Percentiles rank a stretch among this genome's conserved stretches.
phyloP scores from a whole-genome alignment of 331 rosid species.

The Arachis monticola region DNA sequence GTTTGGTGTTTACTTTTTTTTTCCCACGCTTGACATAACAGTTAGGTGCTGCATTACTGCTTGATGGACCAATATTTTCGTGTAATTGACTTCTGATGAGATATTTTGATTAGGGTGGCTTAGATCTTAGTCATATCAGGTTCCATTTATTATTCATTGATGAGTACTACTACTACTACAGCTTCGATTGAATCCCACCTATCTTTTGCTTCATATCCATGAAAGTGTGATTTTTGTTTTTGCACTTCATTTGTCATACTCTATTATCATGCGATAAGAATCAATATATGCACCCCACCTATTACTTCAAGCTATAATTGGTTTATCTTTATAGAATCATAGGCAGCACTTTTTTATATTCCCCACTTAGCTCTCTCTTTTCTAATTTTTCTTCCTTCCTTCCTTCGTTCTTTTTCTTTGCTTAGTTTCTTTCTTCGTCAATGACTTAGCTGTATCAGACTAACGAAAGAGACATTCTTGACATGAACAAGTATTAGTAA shows the following conservation, averaged over 20 bases:
- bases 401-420: not conserved
- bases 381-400: not conserved
- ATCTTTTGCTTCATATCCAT: not conserved
- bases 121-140: constrained; percentile 20
- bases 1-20: too few relatives aligned
- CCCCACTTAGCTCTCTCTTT: not conserved
- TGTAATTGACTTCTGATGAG: not conserved
- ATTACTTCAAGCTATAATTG: constrained; percentile 5
- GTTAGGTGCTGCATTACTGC: not conserved
- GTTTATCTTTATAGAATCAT: constrained; percentile 10
- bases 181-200: not conserved
- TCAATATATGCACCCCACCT: constrained; percentile 3
- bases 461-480: constrained; percentile 11
- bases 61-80: not conserved
- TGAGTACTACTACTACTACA: not conserved
- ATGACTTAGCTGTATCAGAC: not conserved
- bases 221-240: not conserved
- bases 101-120: not conserved
- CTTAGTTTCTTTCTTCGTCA: not conserved
- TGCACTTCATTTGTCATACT: not conserved
- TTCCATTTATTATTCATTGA: not conserved
- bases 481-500: not conserved
- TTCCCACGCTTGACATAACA: not conserved
- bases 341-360: not conserved
- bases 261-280: not conserved